phyloP scores from a whole-genome alignment of 495 filamentous ascomycete genomes.

The Viridothelium virens region DNA sequence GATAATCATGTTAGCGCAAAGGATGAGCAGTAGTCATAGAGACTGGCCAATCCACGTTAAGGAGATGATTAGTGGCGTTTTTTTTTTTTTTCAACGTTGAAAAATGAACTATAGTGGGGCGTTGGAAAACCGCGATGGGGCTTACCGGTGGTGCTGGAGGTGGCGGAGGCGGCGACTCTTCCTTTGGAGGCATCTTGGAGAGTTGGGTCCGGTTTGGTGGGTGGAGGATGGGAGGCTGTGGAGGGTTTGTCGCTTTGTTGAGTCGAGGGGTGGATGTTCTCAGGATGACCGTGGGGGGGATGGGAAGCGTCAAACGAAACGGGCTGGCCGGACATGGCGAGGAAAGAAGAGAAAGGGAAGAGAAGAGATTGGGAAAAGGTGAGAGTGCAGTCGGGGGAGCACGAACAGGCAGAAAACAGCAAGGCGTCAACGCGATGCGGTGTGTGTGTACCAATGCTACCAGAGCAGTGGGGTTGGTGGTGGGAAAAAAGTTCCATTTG shows the following conservation, averaged over 20 bases:
- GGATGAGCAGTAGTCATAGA: background rate
- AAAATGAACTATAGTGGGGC: background rate
- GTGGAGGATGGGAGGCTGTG: conserved; percentile 34
- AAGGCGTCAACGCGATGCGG: conserved; percentile 1
- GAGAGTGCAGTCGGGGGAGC: background rate
- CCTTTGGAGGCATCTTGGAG: conserved; percentile 32
- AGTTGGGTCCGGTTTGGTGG: conserved; percentile 33
- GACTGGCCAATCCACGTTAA: background rate
- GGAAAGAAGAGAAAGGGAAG: background rate
- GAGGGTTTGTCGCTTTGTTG: conserved; percentile 23
- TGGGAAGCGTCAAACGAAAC: conserved; percentile 19
- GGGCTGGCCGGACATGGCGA: conserved; percentile 22
- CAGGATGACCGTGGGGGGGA: conserved; percentile 26
- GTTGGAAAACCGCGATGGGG: background rate
- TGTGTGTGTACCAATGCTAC: conserved; percentile 8
- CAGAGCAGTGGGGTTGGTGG: background rate
- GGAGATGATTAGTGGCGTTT: conserved; percentile 25
- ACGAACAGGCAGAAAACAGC: conserved; percentile 9
- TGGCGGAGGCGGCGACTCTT: conserved; percentile 36
- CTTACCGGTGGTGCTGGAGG: conserved; percentile 36
- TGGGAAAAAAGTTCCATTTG: background rate
- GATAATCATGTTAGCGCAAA: background rate
- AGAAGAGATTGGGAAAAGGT: background rate
- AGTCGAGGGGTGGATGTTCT: conserved; percentile 19
- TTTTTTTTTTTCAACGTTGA: conserved; percentile 11